Percentiles rank a stretch among this genome's conserved stretches.
phyloP scores from a whole-genome alignment of 768 basidiomycete species.

The Leucocoprinus leucothites region DNA sequence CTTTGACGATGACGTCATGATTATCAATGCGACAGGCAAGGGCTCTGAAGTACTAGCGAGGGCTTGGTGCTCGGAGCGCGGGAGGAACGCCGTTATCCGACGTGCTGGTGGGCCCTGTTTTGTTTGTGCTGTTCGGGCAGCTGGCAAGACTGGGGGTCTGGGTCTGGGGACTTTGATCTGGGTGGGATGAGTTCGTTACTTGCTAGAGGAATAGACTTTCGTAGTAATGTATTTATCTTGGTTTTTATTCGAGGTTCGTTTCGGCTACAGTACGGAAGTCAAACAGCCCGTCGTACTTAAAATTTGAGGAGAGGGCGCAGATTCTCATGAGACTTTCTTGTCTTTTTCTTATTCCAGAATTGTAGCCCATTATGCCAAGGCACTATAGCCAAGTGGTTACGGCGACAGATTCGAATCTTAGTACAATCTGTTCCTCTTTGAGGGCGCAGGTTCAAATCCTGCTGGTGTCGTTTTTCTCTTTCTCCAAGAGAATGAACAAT shows the following conservation, averaged over 20 bases:
- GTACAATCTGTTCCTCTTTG: constrained; percentile 24
- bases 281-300: no score
- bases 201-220: no score
- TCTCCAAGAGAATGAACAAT: not conserved
- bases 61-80: not conserved
- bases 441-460: constrained; percentile 36
- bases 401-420: constrained; percentile 64
- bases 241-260: no score
- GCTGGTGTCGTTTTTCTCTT: constrained; percentile 25
- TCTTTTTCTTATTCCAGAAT: not conserved
- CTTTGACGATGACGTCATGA: not conserved
- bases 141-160: not conserved
- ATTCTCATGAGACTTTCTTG: no score
- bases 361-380: not conserved
- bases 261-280: no score
- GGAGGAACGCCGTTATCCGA: not conserved
- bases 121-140: not conserved
- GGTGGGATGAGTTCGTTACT: not conserved
- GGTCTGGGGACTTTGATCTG: not conserved
- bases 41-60: not conserved
- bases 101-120: not conserved
- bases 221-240: no score
- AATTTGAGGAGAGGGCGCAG: no score
- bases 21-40: not conserved
- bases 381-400: constrained; percentile 77